Evolutionary conservation across 2,329 filamentous ascomycete genomes (phyloP), one percentile per base, ranked within the genome.

Genomic region (Alternaria metachromatica): DNA sequence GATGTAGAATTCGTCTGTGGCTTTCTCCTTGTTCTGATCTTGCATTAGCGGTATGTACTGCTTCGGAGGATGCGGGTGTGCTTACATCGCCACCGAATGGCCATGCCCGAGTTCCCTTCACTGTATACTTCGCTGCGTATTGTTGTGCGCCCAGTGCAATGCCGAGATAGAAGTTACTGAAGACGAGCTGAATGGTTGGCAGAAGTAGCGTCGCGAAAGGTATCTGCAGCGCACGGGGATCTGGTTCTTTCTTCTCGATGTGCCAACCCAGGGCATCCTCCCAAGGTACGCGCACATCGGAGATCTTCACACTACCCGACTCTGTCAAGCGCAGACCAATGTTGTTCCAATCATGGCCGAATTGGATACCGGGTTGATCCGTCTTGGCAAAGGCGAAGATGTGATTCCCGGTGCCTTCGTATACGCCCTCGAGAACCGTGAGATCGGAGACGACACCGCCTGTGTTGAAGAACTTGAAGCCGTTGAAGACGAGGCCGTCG

Each of bases 391-490:
- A 76, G 3, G 88, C 86, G 70, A 90, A 91, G 61, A 90, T 87
- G 70, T 90, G 88, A 57, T 88, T 81, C 5, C 84, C 81, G 0
- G 87, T 89, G 18, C 82, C 85, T 6, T 87, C 84, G n/a, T 85
- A 80, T 1, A 88, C 85, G 20, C 89, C 89, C 69, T 91, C 89
- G 0, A 91, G 82, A 0, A 91, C 87, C 0, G 88, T 90, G 20
- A 91, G 78, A 62, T 91, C 89, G 0, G 88, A 90, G 3, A 91
- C 82, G 0, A 90, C 88, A 25, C 88, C 89, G 0, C 89, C 89
- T 0, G 89, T 91, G 72, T 89, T 91, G 82, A 91, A 91, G 77
- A 86, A 83, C 76, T 91, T 91, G 76, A 83, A 84, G 1, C 89
- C 88, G 62, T 87, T 86, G 76, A 89, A 90, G 3, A 88, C 74